Evolutionary conservation across 495 filamentous ascomycete species (phyloP).

Genomic region (Aspergillus leporis): DNA sequence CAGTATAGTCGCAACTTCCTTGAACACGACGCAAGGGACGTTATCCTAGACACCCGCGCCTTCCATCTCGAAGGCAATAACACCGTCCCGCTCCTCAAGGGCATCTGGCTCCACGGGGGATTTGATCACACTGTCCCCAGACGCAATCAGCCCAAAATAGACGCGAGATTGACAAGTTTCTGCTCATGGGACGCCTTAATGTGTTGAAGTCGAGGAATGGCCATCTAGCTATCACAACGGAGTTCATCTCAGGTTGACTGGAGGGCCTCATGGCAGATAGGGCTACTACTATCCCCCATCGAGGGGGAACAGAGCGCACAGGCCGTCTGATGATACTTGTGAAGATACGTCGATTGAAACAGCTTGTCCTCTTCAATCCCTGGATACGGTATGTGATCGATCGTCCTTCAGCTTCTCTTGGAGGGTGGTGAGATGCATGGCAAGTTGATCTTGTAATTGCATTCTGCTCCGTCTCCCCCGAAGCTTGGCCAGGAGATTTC

Average conservation of each 20-base stretch:
- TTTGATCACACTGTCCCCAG: constrained; percentile 25
- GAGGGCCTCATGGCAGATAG: too few species aligned
- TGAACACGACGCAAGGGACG: not conserved
- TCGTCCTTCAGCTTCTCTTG: not conserved
- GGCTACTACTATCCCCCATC: too few species aligned
- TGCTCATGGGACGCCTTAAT: not conserved
- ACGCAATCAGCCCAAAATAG: constrained; percentile 40
- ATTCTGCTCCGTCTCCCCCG: not conserved
- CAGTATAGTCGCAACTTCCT: constrained; percentile 7
- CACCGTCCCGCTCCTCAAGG: not conserved
- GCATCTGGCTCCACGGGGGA: not conserved
- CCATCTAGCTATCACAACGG: not conserved
- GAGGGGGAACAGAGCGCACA: not conserved
- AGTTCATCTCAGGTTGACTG: not conserved
- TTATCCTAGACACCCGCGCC: constrained; percentile 3
- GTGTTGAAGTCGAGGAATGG: too few species aligned
- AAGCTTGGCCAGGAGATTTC: not conserved
- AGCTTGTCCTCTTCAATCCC: not conserved
- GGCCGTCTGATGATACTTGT: not conserved
- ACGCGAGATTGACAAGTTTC: not conserved
- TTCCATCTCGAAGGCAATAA: constrained; percentile 32
- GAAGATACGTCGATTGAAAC: not conserved
- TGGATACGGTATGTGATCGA: not conserved
- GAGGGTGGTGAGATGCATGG: not conserved
- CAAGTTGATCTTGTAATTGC: not conserved